Evolutionary conservation across 345 rosid genomes (phyloP).

Genomic region (Eucalyptus camaldulensis): DNA sequence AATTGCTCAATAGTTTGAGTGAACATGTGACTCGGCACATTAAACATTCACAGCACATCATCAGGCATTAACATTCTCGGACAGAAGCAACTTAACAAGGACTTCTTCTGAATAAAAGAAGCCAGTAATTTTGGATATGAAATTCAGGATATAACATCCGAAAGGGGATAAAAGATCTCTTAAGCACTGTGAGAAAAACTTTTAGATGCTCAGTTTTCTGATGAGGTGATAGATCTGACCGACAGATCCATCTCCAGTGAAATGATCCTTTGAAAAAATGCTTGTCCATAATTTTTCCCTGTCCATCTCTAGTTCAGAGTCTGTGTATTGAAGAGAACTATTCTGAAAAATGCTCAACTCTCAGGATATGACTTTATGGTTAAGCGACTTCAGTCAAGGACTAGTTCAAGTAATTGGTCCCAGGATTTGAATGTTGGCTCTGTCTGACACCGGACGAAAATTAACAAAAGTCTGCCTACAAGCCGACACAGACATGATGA

Average conservation of each 20-base stretch:
- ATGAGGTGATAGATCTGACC: not conserved
- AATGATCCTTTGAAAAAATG: not conserved
- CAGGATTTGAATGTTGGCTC: not conserved
- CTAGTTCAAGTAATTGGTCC: not conserved
- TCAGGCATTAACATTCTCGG: not conserved
- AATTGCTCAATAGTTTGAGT: not conserved
- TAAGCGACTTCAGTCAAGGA: not conserved
- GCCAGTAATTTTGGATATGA: not conserved
- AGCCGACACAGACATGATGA: not conserved
- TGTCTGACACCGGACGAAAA: not conserved
- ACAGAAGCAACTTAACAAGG: not conserved
- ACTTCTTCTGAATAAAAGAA: not conserved
- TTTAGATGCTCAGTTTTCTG: not conserved
- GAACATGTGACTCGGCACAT: not conserved
- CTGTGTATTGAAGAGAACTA: not conserved
- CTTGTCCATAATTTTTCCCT: not conserved
- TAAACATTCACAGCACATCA: not conserved
- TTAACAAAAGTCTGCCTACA: not conserved
- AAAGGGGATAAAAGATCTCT: not conserved
- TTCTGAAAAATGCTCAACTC: not conserved
- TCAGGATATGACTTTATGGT: not conserved
- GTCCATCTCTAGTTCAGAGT: not conserved
- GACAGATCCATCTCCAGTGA: not conserved
- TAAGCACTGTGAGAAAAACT: not conserved
- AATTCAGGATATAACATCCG: not conserved